Evolutionary conservation across 768 basidiomycete species (phyloP).

Genomic region (Cantharellus cinnabarinus): DNA sequence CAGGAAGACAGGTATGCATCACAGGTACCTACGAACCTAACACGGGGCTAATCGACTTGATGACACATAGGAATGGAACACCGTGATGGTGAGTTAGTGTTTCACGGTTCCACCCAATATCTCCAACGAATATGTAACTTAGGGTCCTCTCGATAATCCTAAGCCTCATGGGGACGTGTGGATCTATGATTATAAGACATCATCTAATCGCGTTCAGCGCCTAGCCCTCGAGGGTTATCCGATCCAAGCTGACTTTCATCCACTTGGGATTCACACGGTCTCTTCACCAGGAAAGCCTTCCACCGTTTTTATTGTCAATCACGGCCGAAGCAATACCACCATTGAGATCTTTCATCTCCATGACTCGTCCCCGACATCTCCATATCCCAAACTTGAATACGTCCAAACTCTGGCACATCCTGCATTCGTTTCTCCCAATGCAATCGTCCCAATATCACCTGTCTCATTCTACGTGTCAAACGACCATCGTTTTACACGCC

Average conservation of each 20-base stretch:
- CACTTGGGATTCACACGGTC: conserved; percentile 37
- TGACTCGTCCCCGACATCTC: conserved; percentile 19
- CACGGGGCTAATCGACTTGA: too few species aligned
- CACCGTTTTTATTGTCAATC: conserved; percentile 48
- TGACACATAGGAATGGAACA: conserved; percentile 38
- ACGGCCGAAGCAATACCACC: conserved; percentile 36
- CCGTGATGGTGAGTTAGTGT: conserved; percentile 20
- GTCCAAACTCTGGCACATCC: conserved; percentile 39
- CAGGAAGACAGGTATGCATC: conserved; percentile 16
- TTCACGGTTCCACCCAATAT: background rate
- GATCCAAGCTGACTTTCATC: conserved; percentile 41
- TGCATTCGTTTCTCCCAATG: conserved; percentile 37
- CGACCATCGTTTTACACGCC: conserved; percentile 48
- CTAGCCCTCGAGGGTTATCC: conserved; percentile 31
- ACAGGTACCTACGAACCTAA: background rate
- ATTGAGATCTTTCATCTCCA: conserved; percentile 47
- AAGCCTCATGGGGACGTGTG: conserved; percentile 40
- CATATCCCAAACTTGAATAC: conserved; percentile 21
- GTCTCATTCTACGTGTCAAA: conserved; percentile 53
- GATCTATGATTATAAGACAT: conserved; percentile 22
- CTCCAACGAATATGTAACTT: background rate
- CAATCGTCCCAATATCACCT: conserved; percentile 42
- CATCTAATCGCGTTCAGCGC: conserved; percentile 12
- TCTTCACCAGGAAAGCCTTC: conserved; percentile 22
- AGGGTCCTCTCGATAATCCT: conserved; percentile 43